phyloP scores from a whole-genome alignment of 2,329 filamentous ascomycete species.

The Dichotomopilus funicola region DNA sequence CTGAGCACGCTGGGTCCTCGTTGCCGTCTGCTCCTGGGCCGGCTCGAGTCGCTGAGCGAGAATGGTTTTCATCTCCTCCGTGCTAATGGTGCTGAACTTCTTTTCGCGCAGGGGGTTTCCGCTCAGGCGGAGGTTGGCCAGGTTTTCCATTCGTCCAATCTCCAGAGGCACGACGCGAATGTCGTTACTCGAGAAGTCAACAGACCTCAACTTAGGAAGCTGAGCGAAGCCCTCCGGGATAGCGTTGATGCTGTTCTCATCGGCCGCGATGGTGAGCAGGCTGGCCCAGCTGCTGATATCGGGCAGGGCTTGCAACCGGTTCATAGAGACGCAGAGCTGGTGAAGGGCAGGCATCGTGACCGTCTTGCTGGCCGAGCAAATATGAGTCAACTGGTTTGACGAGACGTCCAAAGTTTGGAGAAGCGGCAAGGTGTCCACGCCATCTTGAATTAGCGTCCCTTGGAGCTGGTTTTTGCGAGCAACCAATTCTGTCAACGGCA shows the following conservation, averaged over 20 bases:
- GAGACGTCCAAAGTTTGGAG: constrained; percentile 74
- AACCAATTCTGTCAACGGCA: constrained; percentile 68
- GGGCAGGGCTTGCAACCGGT: constrained; percentile 68
- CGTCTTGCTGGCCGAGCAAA: constrained; percentile 37
- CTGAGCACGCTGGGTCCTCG: constrained; percentile 11
- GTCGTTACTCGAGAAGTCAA: constrained; percentile 81
- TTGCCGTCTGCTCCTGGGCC: constrained; percentile 34
- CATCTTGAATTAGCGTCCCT: constrained; percentile 62
- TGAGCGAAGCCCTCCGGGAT: constrained; percentile 71
- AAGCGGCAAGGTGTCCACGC: constrained; percentile 50
- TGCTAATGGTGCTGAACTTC: constrained; percentile 74
- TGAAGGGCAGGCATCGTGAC: constrained; percentile 67
- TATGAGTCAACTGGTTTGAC: constrained; percentile 61
- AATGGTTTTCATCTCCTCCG: constrained; percentile 72
- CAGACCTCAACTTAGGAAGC: constrained; percentile 63
- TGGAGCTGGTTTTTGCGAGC: constrained; percentile 72
- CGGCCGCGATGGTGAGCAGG: constrained; percentile 66
- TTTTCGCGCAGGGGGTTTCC: constrained; percentile 90
- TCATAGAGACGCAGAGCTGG: constrained; percentile 70
- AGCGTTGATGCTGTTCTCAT: constrained; percentile 71
- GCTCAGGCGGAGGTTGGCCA: constrained; percentile 68
- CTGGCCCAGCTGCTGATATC: constrained; percentile 67
- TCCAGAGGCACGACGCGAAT: constrained; percentile 68
- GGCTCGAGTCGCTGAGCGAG: constrained; percentile 62
- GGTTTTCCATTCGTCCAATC: constrained; percentile 70